Evolutionary conservation across 352 stramenopile genomes (phyloP).

Genomic region (Phytophthora fragariaefolia): DNA sequence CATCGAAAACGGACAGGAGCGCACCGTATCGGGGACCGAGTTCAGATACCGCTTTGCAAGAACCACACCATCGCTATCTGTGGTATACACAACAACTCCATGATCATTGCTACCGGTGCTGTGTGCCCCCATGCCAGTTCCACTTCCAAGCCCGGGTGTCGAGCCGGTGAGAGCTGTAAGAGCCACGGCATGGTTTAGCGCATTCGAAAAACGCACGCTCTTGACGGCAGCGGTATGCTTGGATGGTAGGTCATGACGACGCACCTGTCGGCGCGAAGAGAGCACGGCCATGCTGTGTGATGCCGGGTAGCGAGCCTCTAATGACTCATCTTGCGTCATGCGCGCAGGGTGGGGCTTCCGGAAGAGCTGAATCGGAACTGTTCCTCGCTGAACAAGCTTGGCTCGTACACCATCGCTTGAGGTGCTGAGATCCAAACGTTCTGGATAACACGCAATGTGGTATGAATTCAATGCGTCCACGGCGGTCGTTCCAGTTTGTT

Average conservation of each 20-base stretch:
- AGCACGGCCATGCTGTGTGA: slow-evolving; percentile 77
- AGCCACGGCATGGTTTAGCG: slow-evolving; percentile 63
- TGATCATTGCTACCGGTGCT: slow-evolving; percentile 60
- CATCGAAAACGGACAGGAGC: slow-evolving; percentile 79
- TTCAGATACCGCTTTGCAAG: slow-evolving; percentile 84
- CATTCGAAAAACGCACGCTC: slow-evolving; percentile 83
- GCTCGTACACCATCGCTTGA: slow-evolving; percentile 65
- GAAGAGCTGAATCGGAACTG: slow-evolving; percentile 80
- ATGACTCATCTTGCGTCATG: slow-evolving; percentile 79
- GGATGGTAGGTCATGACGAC: slow-evolving; percentile 78
- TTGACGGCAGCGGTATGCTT: slow-evolving; percentile 73
- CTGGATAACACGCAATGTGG: slow-evolving; percentile 82
- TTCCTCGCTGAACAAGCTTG: slow-evolving; percentile 77
- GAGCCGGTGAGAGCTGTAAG: slow-evolving; percentile 51
- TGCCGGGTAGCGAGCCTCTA: slow-evolving; percentile 74
- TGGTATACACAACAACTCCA: slow-evolving; percentile 83
- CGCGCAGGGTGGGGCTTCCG: slow-evolving; percentile 71
- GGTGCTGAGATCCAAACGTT: slow-evolving; percentile 71
- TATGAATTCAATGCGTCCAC: slow-evolving; percentile 95
- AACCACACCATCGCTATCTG: slow-evolving; percentile 76
- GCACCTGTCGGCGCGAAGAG: slow-evolving; percentile 81
- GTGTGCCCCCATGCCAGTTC: slow-evolving; percentile 76
- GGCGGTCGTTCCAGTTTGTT: slow-evolving; percentile 92
- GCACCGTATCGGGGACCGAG: slow-evolving; percentile 65
- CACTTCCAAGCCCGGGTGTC: slow-evolving; percentile 63